A percentile compares a stretch with the other conserved stretches of the same genome.
Conservation (phyloP, 2,329 filamentous ascomycete genomes). For the Exophiala spinifera region DNA sequence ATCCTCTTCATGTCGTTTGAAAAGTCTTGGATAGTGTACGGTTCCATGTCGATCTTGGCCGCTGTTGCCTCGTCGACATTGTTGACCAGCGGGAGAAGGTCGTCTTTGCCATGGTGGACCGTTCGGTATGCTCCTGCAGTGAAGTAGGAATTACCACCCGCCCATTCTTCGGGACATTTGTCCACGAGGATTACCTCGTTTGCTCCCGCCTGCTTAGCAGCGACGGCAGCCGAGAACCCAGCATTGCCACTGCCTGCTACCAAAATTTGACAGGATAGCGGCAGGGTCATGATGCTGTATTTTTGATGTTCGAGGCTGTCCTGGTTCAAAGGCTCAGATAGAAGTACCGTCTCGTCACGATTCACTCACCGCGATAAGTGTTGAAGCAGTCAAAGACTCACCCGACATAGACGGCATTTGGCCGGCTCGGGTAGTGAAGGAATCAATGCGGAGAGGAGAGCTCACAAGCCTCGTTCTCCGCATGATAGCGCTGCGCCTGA, state of each 20-base stretch:
- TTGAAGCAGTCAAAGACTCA: too few relatives aligned
- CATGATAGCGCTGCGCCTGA: too few relatives aligned
- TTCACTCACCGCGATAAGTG: too few relatives aligned
- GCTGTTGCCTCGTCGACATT: conserved; percentile 49
- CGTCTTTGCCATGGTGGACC: conserved; percentile 52
- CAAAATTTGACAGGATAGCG: conserved; percentile 36
- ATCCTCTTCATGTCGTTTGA: conserved; percentile 55
- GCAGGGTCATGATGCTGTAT: neutral
- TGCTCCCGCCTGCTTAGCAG: conserved; percentile 51
- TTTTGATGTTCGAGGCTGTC: too few relatives aligned
- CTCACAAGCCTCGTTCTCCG: too few relatives aligned
- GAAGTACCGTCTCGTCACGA: too few relatives aligned
- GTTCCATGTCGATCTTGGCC: conserved; percentile 54
- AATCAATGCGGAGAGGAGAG: too few relatives aligned
- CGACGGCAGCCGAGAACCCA: conserved; percentile 59
- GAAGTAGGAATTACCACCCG: conserved; percentile 63
- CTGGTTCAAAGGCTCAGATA: too few relatives aligned
- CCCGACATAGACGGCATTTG: too few relatives aligned
- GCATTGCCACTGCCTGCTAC: conserved; percentile 64
- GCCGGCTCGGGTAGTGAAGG: too few relatives aligned
- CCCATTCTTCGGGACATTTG: conserved; percentile 57
- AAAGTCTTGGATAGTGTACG: conserved; percentile 58
- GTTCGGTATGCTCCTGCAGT: conserved; percentile 64
- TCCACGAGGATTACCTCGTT: conserved; percentile 56
- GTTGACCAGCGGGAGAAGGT: conserved; percentile 60